Percentiles rank a stretch among this genome's conserved stretches.
These are phyloP conservation scores for Stephanodiscus triporus DNA, from an alignment of 108 stramenopile species.

Conservation along the genomic window DNA sequence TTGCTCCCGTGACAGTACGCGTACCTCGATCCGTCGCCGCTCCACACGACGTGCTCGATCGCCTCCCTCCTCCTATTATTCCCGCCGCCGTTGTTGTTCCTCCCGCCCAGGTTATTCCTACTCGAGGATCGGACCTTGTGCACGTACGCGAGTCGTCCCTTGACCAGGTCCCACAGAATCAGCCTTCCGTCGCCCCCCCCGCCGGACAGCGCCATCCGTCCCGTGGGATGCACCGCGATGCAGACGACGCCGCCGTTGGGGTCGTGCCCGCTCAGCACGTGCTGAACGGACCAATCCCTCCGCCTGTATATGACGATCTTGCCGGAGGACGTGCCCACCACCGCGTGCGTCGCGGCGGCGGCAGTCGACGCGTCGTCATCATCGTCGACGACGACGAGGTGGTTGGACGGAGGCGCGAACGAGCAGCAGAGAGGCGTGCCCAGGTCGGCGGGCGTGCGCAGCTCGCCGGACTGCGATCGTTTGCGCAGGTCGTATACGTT, in stretches of 20 bases:
- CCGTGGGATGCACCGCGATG: conserved; percentile 83
- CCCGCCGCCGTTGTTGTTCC: neutral
- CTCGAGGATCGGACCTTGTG: conserved; percentile 55
- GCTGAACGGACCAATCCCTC: conserved; percentile 82
- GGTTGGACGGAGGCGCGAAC: conserved; percentile 71
- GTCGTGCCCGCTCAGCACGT: conserved; percentile 83
- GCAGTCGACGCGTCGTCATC: too few species aligned
- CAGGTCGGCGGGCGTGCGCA: conserved; percentile 76
- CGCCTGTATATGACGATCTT: conserved; percentile 88
- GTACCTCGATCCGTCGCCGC: conserved; percentile 71
- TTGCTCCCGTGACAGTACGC: conserved; percentile 72
- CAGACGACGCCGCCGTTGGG: conserved; percentile 66
- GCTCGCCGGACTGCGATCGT: conserved; percentile 65
- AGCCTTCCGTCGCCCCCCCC: conserved; percentile 78
- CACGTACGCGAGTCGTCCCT: conserved; percentile 81
- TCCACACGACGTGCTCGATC: conserved; percentile 71
- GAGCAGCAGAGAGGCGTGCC: conserved; percentile 79
- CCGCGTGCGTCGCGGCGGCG: conserved; percentile 66
- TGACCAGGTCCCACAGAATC: conserved; percentile 89
- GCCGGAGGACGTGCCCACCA: conserved; percentile 76
- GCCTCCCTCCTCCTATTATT: conserved; percentile 47
- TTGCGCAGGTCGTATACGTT: conserved; percentile 45
- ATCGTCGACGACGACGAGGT: conserved; percentile 11
- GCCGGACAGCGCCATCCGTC: conserved; percentile 80
- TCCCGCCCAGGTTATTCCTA: conserved; percentile 7